phyloP scores from a whole-genome alignment of 768 basidiomycete species.

The Clavaria fumosa region DNA sequence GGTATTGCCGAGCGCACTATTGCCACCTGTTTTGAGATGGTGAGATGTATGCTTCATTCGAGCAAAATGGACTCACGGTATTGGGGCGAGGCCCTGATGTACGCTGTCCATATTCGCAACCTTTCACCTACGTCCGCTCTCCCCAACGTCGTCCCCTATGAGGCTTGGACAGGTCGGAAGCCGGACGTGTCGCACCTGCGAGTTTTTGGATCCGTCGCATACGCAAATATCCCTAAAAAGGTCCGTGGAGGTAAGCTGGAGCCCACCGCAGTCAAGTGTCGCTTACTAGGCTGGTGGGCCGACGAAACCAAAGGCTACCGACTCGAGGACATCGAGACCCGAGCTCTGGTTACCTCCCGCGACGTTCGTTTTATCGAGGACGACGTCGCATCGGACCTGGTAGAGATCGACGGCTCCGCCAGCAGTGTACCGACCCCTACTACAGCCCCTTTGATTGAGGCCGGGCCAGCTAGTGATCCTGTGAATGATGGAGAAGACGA shows the following conservation, averaged over 20 bases:
- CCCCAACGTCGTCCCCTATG: constrained; percentile 12
- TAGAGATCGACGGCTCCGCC: too few relatives aligned
- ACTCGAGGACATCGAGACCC: too few relatives aligned
- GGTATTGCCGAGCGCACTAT: constrained; percentile 16
- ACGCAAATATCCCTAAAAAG: background rate
- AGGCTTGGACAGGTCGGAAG: constrained; percentile 11
- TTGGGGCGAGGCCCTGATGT: constrained; percentile 14
- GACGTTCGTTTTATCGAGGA: too few relatives aligned
- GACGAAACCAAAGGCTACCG: background rate
- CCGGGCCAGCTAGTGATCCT: too few relatives aligned
- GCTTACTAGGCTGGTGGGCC: background rate
- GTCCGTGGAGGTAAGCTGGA: background rate
- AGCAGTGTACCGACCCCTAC: too few relatives aligned
- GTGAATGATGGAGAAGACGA: too few relatives aligned
- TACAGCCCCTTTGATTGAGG: too few relatives aligned
- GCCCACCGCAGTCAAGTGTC: background rate
- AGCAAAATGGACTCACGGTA: constrained; percentile 12
- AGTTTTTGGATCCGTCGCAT: background rate
- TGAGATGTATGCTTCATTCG: constrained; percentile 12
- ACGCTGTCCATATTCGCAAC: constrained; percentile 10
- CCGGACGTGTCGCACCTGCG: constrained; percentile 11
- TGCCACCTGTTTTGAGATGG: constrained; percentile 11
- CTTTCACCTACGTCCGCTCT: constrained; percentile 7
- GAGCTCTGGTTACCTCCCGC: too few relatives aligned
- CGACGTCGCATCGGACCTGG: too few relatives aligned